These are phyloP conservation scores for Trichoderma guizhouense DNA, from an alignment of 2,329 filamentous ascomycete species.

Conservation along the genomic window DNA sequence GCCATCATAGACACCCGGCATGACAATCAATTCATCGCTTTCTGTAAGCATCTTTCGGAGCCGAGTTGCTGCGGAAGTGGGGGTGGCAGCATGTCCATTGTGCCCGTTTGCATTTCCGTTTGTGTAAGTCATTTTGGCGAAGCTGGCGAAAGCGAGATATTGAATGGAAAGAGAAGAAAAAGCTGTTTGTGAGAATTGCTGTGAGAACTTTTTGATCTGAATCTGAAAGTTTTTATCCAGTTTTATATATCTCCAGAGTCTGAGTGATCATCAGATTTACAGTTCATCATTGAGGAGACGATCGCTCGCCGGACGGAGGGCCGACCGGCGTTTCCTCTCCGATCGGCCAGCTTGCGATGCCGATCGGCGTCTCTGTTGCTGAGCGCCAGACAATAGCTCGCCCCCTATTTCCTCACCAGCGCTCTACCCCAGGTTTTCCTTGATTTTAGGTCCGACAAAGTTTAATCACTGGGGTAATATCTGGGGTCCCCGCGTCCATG, in stretches of 20 bases:
- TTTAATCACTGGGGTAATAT: background rate
- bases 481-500: constrained; percentile 5
- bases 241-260: background rate
- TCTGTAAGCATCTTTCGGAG: constrained; percentile 42
- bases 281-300: background rate
- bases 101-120: constrained; percentile 4
- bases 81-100: constrained; percentile 5
- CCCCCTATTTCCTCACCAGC: background rate
- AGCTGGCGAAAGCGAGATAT: background rate
- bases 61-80: constrained; percentile 30
- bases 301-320: background rate
- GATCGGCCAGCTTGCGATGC: background rate
- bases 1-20: constrained; percentile 67
- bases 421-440: background rate
- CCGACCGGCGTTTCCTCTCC: constrained; percentile 3
- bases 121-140: background rate
- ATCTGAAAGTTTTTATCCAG: background rate
- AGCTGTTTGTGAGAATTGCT: background rate
- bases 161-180: background rate
- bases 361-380: constrained; percentile 1
- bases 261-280: background rate
- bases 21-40: constrained; percentile 48
- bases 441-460: background rate
- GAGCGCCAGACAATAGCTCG: background rate
- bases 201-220: background rate